A percentile compares a stretch with the other conserved stretches of the same genome.
These are phyloP conservation scores for Calocera cornea DNA, from an alignment of 768 basidiomycete genomes.

Conservation along the genomic window DNA sequence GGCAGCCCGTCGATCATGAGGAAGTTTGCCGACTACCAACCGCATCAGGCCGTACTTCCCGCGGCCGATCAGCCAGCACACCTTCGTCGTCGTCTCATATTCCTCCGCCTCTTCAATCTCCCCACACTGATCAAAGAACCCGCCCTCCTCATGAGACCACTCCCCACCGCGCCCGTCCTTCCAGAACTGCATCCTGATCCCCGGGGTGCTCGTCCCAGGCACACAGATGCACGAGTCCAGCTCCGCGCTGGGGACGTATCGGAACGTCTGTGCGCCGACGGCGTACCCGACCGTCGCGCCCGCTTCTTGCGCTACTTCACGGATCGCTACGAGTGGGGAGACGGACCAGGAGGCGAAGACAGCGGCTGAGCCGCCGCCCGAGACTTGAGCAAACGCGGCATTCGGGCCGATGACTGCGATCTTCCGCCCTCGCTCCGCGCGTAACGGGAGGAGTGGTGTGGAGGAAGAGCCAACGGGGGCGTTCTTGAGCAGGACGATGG, in stretches of 20 bases:
- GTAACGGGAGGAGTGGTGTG: neutral
- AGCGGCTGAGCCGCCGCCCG: neutral
- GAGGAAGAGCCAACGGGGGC: too few relatives aligned
- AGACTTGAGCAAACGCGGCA: neutral
- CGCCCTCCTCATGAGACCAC: neutral
- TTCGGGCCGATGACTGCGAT: constrained; percentile 2
- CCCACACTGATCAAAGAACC: neutral
- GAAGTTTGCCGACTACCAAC: neutral
- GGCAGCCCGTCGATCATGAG: constrained; percentile 14
- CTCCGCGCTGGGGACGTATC: constrained; percentile 16
- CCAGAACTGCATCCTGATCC: constrained; percentile 13
- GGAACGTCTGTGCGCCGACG: constrained; percentile 11
- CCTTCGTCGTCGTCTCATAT: neutral
- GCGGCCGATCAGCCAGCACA: neutral
- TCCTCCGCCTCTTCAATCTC: neutral
- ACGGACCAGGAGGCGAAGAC: neutral
- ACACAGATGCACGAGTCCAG: too few relatives aligned
- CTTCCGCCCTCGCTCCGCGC: neutral
- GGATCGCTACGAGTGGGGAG: constrained; percentile 24
- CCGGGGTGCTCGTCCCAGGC: too few relatives aligned
- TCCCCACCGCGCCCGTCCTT: neutral
- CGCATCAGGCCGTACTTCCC: neutral
- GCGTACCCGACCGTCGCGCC: constrained; percentile 8
- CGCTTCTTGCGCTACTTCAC: constrained; percentile 18
- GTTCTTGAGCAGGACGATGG: constrained; percentile 32